A percentile compares a stretch with the other conserved stretches of the same genome.
Conservation (phyloP, 2,329 filamentous ascomycete species). For the Apiospora saccharicola region DNA sequence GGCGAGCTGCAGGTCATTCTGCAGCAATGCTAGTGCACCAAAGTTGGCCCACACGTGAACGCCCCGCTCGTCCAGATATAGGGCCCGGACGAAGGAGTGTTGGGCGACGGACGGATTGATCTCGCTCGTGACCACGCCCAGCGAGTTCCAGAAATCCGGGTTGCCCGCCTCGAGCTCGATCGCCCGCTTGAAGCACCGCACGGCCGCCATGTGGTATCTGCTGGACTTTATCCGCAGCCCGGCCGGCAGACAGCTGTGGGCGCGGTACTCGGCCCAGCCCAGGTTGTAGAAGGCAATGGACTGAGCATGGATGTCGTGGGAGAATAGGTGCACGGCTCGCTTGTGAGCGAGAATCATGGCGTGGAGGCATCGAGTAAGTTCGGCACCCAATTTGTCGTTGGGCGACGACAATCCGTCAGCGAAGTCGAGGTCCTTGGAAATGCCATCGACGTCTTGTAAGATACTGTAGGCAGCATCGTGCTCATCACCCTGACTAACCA, state of each 20-base stretch:
- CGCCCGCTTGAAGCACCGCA: slow-evolving; percentile 91
- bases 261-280: slow-evolving; percentile 89
- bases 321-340: slow-evolving; percentile 76
- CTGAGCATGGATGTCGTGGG: slow-evolving; percentile 82
- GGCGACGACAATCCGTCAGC: slow-evolving; percentile 54
- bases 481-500: slow-evolving; percentile 65
- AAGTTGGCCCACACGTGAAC: slow-evolving; percentile 90
- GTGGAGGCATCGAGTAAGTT: slow-evolving; percentile 68
- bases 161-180: slow-evolving; percentile 97
- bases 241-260: slow-evolving; percentile 71
- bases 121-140: slow-evolving; percentile 88
- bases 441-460: slow-evolving; percentile 74
- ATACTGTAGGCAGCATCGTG: slow-evolving; percentile 63
- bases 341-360: slow-evolving; percentile 87
- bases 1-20: slow-evolving; percentile 84
- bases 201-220: slow-evolving; percentile 79
- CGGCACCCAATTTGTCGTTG: slow-evolving; percentile 56
- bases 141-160: slow-evolving; percentile 94
- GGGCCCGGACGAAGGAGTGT: slow-evolving; percentile 88
- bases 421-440: slow-evolving; percentile 54
- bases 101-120: slow-evolving; percentile 89
- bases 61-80: slow-evolving; percentile 91
- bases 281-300: slow-evolving; percentile 98
- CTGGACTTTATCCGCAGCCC: slow-evolving; percentile 63
- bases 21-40: slow-evolving; percentile 82